These are phyloP conservation scores for Podospora pseudoanserina DNA, from an alignment of 495 filamentous ascomycete species.

Conservation along the genomic window DNA sequence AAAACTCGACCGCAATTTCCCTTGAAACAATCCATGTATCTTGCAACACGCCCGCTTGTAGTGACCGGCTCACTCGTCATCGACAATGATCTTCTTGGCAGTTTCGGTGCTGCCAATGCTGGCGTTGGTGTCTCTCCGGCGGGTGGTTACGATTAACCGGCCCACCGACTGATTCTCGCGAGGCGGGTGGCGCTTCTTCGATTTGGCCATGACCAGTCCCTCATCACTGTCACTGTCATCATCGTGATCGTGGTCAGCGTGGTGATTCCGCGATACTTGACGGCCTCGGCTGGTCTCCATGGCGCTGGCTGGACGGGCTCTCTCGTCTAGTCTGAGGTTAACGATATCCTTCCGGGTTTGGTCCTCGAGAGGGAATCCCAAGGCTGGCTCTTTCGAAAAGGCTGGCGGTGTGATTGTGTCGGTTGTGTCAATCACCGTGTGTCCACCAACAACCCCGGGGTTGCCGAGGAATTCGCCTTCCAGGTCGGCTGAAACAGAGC, in stretches of 20 bases:
- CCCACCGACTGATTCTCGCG: slow-evolving; percentile 30
- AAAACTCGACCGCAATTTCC: background rate
- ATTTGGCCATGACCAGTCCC: slow-evolving; percentile 47
- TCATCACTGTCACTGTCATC: slow-evolving; percentile 57
- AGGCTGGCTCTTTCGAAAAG: slow-evolving; percentile 42
- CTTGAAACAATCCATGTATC: background rate
- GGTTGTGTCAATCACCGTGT: slow-evolving; percentile 44
- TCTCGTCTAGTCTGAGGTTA: slow-evolving; percentile 25
- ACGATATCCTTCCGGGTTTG: slow-evolving; percentile 20
- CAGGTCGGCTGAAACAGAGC: slow-evolving; percentile 63
- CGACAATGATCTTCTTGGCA: slow-evolving; percentile 50
- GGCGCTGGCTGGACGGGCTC: background rate
- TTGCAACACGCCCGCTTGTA: background rate
- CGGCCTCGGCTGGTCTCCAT: slow-evolving; percentile 6
- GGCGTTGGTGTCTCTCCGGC: slow-evolving; percentile 49
- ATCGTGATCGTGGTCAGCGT: slow-evolving; percentile 40
- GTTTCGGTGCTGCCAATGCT: slow-evolving; percentile 54
- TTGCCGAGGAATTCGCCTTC: slow-evolving; percentile 52
- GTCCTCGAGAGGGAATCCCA: slow-evolving; percentile 41
- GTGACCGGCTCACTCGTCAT: slow-evolving; percentile 26
- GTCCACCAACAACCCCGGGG: slow-evolving; percentile 43
- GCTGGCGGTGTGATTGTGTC: slow-evolving; percentile 53
- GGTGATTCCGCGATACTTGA: background rate
- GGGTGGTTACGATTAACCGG: slow-evolving; percentile 31
- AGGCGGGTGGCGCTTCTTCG: slow-evolving; percentile 34